Percentiles rank a stretch among this genome's conserved stretches.
phyloP scores from a whole-genome alignment of 2,329 filamentous ascomycete genomes.

The Simplicillium sp. region DNA sequence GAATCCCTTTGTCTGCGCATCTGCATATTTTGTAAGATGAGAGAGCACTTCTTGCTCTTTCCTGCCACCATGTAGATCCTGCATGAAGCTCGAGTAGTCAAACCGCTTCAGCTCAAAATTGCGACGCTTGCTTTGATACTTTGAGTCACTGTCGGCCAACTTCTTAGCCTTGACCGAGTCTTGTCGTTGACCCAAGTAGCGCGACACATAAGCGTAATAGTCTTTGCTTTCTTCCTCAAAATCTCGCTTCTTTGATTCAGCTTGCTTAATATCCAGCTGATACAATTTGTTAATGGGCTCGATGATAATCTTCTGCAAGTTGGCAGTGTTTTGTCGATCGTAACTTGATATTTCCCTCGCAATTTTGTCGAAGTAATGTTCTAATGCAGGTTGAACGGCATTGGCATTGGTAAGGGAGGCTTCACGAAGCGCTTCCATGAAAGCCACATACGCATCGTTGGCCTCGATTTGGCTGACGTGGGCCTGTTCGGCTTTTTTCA shows the following conservation, averaged over 20 bases:
- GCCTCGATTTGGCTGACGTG: constrained; percentile 69
- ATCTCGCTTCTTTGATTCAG: constrained; percentile 91
- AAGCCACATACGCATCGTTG: constrained; percentile 75
- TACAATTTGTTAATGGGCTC: constrained; percentile 90
- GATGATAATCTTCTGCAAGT: constrained; percentile 88
- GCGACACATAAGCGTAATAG: constrained; percentile 90
- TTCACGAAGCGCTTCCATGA: constrained; percentile 80
- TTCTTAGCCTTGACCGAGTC: constrained; percentile 98
- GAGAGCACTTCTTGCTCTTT: constrained; percentile 97
- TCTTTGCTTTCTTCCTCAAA: constrained; percentile 99
- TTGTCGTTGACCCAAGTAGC: constrained; percentile 91
- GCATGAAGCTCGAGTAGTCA: constrained; percentile 98
- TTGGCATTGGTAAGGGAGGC: constrained; percentile 87
- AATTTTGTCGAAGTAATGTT: constrained; percentile 97
- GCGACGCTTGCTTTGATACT: constrained; percentile 87
- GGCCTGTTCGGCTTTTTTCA: constrained; percentile 88
- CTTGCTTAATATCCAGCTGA: constrained; percentile 93
- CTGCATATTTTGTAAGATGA: constrained; percentile 87
- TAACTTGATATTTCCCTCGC: constrained; percentile 82
- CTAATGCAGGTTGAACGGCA: constrained; percentile 90
- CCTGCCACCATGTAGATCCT: constrained; percentile 95
- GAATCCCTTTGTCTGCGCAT: constrained; percentile 78
- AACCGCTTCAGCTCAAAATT: constrained; percentile 97
- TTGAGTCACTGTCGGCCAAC: constrained; percentile 84
- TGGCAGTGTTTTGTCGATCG: constrained; percentile 72